Conservation (phyloP, 1,139 yeast genomes). For the Geotrichum fermentans region DNA sequence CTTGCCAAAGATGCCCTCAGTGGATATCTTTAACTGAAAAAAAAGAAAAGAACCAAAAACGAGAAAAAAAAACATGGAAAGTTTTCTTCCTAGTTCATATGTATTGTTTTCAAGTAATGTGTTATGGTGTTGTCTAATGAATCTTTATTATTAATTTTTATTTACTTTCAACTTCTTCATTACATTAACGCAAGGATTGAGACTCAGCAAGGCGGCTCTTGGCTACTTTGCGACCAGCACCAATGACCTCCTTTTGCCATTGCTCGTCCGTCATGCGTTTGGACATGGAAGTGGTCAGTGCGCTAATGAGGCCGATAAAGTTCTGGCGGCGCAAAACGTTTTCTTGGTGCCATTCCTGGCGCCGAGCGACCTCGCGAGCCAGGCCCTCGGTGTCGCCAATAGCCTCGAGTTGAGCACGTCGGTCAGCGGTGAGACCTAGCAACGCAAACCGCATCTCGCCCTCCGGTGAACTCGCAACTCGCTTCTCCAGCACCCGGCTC, state of each 20-base stretch:
- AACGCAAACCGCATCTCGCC: conserved; percentile 58
- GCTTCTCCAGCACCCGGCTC: conserved; percentile 43
- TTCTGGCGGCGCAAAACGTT: conserved; percentile 51
- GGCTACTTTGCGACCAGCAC: conserved; percentile 31
- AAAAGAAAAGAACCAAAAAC: too few species aligned
- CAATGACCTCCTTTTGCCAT: conserved; percentile 42
- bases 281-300: conserved; percentile 41
- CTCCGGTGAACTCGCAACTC: conserved; percentile 46
- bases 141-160: background rate
- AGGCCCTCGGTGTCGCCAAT: conserved; percentile 42
- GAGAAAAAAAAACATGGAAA: background rate
- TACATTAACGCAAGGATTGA: too few species aligned
- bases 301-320: conserved; percentile 50
- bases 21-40: background rate
- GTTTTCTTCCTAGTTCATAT: background rate
- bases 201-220: conserved; percentile 2
- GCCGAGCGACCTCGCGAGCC: conserved; percentile 37
- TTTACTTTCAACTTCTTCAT: too few species aligned
- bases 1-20: conserved; percentile 20
- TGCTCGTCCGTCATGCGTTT: conserved; percentile 39
- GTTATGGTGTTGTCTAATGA: conserved; percentile 1
- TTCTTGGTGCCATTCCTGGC: conserved; percentile 42
- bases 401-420: conserved; percentile 40
- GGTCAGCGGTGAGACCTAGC: conserved; percentile 53
- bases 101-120: background rate